Base-by-base conservation (phyloP, 176 grass and related monocot species). In the Paspalum vaginatum region DNA sequence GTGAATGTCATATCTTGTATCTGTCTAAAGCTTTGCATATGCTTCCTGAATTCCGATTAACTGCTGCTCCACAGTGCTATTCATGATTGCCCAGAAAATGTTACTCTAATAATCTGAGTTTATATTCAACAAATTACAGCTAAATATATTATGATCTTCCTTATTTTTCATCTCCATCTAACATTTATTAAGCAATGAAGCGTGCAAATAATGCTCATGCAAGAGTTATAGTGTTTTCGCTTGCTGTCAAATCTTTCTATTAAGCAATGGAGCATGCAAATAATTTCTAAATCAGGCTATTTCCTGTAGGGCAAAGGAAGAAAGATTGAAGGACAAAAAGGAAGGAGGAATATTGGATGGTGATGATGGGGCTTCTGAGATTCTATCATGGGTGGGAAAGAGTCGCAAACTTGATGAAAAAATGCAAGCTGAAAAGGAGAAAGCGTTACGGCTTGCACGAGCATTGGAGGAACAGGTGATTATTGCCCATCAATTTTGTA, bases 401-500 rank as follows among this genome's bases (percentile, higher is more conserved):
- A 93, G 86, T 82, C 88, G 93, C 51, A 91, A 88, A 79, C 71
- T 99, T 67, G 86, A 95, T 24, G 96, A 93, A 68, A 91, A 91
- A 84, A 85, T 82, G 46, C 64, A 86, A 81, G 83, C 62, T 49
- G 96, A 99, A 84, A 87, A 71, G 52, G 96, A 93, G 80, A 93
- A 97, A 87, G 87, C 96, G 56, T 81, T 95, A 78, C 84, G 68
- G 66, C 90, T 76, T 74, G 88, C 93, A 82, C 86, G 84, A 88
- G 84, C 81, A 88, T 89, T 95, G 63, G 92, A 93, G 83, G 96
- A 99, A 77, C 92, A 93, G 93, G 92, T 95, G 24, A 78, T 47
- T 47, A 61, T 45, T 81, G n/a, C 45, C n/a, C 12, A 41, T 68
- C 76, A 2, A 74, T 41, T 60, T 55, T 82, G 42, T 20, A 53